Conservation (phyloP, 345 rosid species). For the Capsella bursapastoris region DNA sequence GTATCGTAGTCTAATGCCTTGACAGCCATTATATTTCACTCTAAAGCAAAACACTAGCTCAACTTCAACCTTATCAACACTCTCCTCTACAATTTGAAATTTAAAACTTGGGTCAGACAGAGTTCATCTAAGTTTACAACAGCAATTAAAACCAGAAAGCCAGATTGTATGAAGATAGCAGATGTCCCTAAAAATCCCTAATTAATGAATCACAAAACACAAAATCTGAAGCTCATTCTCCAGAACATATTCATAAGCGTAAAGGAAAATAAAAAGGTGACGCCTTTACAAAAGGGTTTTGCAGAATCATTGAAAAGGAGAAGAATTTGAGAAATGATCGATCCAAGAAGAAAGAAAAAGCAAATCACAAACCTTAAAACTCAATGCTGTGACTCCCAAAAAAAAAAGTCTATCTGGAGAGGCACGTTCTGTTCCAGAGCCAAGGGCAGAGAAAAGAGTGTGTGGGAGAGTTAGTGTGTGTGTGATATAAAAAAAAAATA, state of each 20-base stretch:
- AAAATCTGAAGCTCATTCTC: not conserved
- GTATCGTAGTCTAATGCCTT: conserved; percentile 72
- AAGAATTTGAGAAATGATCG: not conserved
- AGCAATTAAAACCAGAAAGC: not conserved
- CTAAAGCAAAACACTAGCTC: conserved; percentile 13
- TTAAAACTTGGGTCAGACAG: not conserved
- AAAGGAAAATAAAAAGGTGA: conserved; percentile 22
- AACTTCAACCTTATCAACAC: conserved; percentile 24
- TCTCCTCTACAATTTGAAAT: not conserved
- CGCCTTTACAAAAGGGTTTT: conserved; percentile 21
- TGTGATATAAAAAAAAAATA: not conserved
- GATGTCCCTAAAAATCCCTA: not conserved
- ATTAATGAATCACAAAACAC: conserved; percentile 1
- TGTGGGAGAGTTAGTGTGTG: conserved; percentile 19
- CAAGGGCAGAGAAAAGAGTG: conserved; percentile 11
- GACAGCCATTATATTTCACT: conserved; percentile 58
- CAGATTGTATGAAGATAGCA: not conserved
- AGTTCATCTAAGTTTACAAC: not conserved
- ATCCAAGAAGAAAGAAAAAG: not conserved
- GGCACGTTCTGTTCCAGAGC: conserved; percentile 26
- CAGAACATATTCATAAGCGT: conserved; percentile 6
- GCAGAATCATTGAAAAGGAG: not conserved
- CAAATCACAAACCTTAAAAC: conserved; percentile 33
- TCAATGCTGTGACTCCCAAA: not conserved
- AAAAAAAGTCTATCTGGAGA: conserved; percentile 4